phyloP scores from a whole-genome alignment of 176 grass and related monocot genomes.

The Coix lacrymajobi region DNA sequence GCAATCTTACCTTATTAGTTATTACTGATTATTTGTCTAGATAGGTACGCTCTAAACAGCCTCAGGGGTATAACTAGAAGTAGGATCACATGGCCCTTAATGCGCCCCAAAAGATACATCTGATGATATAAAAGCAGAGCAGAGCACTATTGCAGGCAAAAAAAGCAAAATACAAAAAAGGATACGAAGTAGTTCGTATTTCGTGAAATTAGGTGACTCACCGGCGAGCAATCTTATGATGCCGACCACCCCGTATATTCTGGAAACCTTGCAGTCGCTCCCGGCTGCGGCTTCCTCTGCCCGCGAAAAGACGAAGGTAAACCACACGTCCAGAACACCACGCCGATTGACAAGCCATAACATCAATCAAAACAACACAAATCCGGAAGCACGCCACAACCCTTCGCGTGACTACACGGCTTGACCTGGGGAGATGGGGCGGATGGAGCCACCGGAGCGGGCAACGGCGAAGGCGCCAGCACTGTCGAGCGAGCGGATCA shows the following conservation, averaged over 20 bases:
- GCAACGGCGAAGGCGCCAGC: slow-evolving; percentile 60
- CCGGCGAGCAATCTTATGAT: slow-evolving; percentile 30
- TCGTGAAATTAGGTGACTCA: slow-evolving; percentile 5
- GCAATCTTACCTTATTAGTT: neutral
- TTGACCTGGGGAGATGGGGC: slow-evolving; percentile 40
- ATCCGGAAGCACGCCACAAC: neutral
- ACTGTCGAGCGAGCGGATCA: slow-evolving; percentile 61
- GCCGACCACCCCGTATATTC: slow-evolving; percentile 30
- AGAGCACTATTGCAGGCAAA: neutral
- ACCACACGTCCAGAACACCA: neutral
- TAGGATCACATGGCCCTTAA: neutral
- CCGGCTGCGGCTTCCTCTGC: slow-evolving; percentile 40
- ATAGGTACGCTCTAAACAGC: neutral
- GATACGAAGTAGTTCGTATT: neutral
- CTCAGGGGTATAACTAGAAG: neutral
- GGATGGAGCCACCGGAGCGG: slow-evolving; percentile 59
- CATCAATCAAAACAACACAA: neutral
- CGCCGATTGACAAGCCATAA: neutral
- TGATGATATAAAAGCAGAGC: neutral
- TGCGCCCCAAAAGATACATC: neutral
- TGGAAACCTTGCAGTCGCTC: slow-evolving; percentile 35
- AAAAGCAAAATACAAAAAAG: too few species aligned
- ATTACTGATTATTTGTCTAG: neutral
- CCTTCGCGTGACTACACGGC: neutral
- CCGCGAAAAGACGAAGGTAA: slow-evolving; percentile 5